Evolutionary conservation across 2,329 filamentous ascomycete species (phyloP).

Genomic region (Curvularia spicifera): DNA sequence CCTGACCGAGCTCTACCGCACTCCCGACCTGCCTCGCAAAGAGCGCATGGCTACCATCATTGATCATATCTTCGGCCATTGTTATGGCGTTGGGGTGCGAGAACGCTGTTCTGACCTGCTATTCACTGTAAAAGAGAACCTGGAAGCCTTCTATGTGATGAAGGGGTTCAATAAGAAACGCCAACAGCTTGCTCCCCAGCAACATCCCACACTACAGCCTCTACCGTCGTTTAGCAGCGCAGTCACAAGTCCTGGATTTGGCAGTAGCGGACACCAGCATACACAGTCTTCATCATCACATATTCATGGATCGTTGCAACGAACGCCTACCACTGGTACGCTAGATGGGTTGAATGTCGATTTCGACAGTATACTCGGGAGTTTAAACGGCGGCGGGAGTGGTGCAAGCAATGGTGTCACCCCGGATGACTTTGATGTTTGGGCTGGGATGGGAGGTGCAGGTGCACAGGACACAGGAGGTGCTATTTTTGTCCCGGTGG

Average conservation of each 20-base stretch:
- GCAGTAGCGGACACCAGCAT: slow-evolving; percentile 2
- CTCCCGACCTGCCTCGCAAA: slow-evolving; percentile 43
- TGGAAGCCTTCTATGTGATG: slow-evolving; percentile 50
- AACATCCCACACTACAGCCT: slow-evolving; percentile 39
- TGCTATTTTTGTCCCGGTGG: slow-evolving; percentile 48
- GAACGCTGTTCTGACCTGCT: slow-evolving; percentile 46
- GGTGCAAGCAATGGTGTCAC: not conserved
- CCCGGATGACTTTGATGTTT: slow-evolving; percentile 38
- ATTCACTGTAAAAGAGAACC: slow-evolving; percentile 49
- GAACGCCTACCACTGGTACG: slow-evolving; percentile 26
- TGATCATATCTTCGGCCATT: slow-evolving; percentile 50
- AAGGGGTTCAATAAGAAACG: slow-evolving; percentile 46
- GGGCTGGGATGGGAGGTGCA: slow-evolving; percentile 29
- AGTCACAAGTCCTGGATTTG: slow-evolving; percentile 21
- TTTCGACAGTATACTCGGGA: slow-evolving; percentile 42
- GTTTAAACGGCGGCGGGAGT: slow-evolving; percentile 27
- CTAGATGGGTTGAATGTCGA: slow-evolving; percentile 43
- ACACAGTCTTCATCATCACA: slow-evolving; percentile 8
- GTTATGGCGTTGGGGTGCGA: slow-evolving; percentile 46
- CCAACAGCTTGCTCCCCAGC: slow-evolving; percentile 30
- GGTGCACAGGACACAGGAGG: slow-evolving; percentile 36
- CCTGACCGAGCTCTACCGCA: slow-evolving; percentile 48
- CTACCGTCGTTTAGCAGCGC: slow-evolving; percentile 24
- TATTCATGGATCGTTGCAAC: slow-evolving; percentile 29
- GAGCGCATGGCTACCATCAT: slow-evolving; percentile 50